Evolutionary conservation across 192 early-diverging fungal genomes (phyloP), one percentile per base, ranked within the genome.

Genomic region (Backusella liffmaniae): DNA sequence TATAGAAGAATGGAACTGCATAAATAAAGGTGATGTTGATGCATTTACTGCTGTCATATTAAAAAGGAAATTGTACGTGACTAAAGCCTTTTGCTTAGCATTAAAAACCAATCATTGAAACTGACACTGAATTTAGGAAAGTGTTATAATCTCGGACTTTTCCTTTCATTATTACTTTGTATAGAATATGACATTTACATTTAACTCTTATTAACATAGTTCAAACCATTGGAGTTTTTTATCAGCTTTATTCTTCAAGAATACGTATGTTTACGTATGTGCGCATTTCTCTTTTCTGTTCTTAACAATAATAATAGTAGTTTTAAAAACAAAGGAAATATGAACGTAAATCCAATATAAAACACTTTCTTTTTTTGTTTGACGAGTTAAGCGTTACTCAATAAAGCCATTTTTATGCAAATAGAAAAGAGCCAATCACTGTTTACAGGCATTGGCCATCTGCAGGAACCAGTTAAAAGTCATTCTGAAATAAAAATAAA

Each of bases 401-500:
- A 29, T 62, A 32, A 34, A 68, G 67, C 21, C 26, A n/a, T 68
- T 68, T 68, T 59, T 41, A 62, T 62, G 56, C 56, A 62, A 62
- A 62, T 29, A 62, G 56, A 29, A 62, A 62, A 29, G 21, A 12
- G 56, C 56, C 56, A 62, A 62, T 66, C 59, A 66, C 36, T 59
- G 34, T 75, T 30, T 75, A 41, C 9, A 26, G n/a, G 13, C 23
- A 41, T 29, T 66, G 73, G 73, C 73, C 67, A 68, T 34, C 71
- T 51, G 56, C 56, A 62, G 26, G 56, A 29, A 62, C 56, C 56
- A 62, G 56, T 62, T 29, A 62, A 62, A 62, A 62, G 26, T 4
- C 9, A 62, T 12, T 62, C 23, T 59, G 56, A 62, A 62, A 62
- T 62, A 62, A 23, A 49, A 59, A 59, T 59, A 59, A 44, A 41